Conservation (phyloP, 2,329 filamentous ascomycete genomes). For the Fonsecaea erecta region DNA sequence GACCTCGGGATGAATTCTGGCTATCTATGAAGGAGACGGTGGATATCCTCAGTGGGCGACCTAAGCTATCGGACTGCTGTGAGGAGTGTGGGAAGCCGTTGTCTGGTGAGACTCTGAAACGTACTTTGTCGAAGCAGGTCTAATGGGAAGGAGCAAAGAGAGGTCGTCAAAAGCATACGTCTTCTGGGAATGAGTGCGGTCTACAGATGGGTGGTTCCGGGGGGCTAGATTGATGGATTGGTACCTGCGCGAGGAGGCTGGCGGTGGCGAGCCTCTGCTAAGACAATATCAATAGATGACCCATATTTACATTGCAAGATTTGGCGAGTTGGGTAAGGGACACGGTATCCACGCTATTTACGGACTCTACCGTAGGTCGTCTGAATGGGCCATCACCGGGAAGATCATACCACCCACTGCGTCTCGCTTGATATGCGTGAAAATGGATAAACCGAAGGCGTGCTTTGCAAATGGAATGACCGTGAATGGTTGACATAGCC, state of each 20-base stretch:
- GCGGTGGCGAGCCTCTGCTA: neutral
- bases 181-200: neutral
- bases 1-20: constrained; percentile 88
- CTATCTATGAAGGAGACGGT: constrained; percentile 77
- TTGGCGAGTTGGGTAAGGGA: neutral
- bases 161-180: neutral
- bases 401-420: neutral
- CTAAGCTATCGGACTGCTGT: constrained; percentile 44
- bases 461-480: neutral
- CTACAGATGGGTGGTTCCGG: neutral
- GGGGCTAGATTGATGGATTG: neutral
- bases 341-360: neutral
- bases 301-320: neutral
- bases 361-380: neutral
- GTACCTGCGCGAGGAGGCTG: neutral
- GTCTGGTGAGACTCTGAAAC: constrained; percentile 20
- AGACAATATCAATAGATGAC: constrained; percentile 3
- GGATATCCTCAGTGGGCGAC: constrained; percentile 79
- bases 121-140: constrained; percentile 2
- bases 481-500: neutral
- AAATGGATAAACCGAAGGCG: neutral
- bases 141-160: neutral
- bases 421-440: neutral
- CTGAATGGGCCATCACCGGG: neutral
- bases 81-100: constrained; percentile 33